Conservation (phyloP, 805 yeast genomes). For the Candida rishiriensis region DNA sequence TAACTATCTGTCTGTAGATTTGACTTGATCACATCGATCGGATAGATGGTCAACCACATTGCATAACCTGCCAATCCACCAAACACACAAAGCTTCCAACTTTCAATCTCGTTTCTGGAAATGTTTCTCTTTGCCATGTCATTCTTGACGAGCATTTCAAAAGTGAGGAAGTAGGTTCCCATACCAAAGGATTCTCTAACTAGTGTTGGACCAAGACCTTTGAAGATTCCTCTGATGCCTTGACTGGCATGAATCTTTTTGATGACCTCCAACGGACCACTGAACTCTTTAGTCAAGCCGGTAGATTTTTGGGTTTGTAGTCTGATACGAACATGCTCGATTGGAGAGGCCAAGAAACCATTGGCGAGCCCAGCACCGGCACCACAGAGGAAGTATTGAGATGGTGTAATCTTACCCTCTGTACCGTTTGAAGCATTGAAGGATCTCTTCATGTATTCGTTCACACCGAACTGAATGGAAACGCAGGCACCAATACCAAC, state of each 20-base stretch:
- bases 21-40: constrained; percentile 88
- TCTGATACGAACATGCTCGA: constrained; percentile 91
- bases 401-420: constrained; percentile 41
- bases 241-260: constrained; percentile 48
- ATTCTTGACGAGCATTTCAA: constrained; percentile 77
- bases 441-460: constrained; percentile 86
- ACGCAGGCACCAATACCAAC: constrained; percentile 98
- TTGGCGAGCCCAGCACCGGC: constrained; percentile 90
- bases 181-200: constrained; percentile 82
- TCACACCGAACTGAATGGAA: constrained; percentile 91
- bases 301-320: constrained; percentile 76
- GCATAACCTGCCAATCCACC: constrained; percentile 92
- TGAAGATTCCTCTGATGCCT: constrained; percentile 55
- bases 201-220: constrained; percentile 81
- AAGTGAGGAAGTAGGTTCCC: constrained; percentile 85
- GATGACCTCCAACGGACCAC: constrained; percentile 76
- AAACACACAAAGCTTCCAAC: constrained; percentile 77
- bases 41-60: constrained; percentile 82
- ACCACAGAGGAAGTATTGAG: constrained; percentile 80
- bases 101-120: constrained; percentile 71
- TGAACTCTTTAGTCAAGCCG: constrained; percentile 38
- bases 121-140: constrained; percentile 48
- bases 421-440: constrained; percentile 45
- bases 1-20: constrained; percentile 75
- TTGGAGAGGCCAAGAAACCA: constrained; percentile 85